phyloP scores from a whole-genome alignment of 768 basidiomycete species.

The Terana coerulea region DNA sequence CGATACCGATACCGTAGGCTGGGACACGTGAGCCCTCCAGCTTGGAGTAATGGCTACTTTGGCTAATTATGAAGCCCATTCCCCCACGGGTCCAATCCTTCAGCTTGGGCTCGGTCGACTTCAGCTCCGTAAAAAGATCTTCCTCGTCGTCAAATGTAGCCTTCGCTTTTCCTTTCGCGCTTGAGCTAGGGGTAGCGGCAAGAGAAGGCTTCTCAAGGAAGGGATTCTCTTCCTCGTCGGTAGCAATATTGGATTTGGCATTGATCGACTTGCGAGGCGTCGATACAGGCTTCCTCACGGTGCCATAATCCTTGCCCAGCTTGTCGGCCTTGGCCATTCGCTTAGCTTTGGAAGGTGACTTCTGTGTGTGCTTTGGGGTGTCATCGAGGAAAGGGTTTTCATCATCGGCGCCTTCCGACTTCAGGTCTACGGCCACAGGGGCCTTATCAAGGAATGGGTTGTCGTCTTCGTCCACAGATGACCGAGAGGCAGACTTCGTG shows the following conservation, averaged over 20 bases:
- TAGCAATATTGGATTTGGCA: background rate
- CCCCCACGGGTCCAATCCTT: slow-evolving; percentile 77
- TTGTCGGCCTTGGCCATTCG: too few species aligned
- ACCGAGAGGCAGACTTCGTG: background rate
- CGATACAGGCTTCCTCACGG: too few species aligned
- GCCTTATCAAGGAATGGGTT: slow-evolving; percentile 67
- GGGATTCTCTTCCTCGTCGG: slow-evolving; percentile 63
- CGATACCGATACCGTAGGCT: slow-evolving; percentile 82
- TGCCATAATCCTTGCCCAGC: too few species aligned
- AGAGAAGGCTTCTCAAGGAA: slow-evolving; percentile 50
- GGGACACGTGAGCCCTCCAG: slow-evolving; percentile 61
- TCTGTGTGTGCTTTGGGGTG: slow-evolving; percentile 16
- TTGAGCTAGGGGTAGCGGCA: background rate
- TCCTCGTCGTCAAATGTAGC: slow-evolving; percentile 44
- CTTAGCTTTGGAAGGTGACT: too few species aligned
- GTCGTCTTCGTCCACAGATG: slow-evolving; percentile 45
- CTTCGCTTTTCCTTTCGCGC: slow-evolving; percentile 3
- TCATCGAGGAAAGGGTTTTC: slow-evolving; percentile 71
- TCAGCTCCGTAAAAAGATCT: slow-evolving; percentile 61
- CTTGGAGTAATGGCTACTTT: slow-evolving; percentile 72
- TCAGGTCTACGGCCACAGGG: slow-evolving; percentile 13
- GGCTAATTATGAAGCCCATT: slow-evolving; percentile 74
- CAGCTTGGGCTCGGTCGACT: slow-evolving; percentile 29
- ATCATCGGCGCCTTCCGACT: slow-evolving; percentile 37
- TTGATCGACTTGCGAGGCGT: too few species aligned